Percentiles rank a stretch among this genome's conserved stretches.
These are phyloP conservation scores for Pythium chondricola DNA, from an alignment of 352 stramenopile genomes.

Conservation along the genomic window DNA sequence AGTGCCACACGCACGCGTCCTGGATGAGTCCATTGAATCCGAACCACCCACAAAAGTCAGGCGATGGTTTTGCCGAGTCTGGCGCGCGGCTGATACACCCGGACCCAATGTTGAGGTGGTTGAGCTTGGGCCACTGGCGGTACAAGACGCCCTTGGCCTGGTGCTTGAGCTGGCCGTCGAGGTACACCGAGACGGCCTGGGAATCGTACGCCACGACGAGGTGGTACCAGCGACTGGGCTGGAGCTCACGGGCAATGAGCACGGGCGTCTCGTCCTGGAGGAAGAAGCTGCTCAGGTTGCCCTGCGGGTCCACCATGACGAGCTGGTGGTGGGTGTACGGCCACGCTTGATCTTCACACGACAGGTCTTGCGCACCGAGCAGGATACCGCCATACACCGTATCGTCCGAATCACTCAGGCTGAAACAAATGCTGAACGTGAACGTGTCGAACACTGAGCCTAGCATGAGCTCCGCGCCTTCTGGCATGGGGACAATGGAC, in stretches of 20 bases:
- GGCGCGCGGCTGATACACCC: conserved; percentile 52
- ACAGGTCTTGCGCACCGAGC: conserved; percentile 50
- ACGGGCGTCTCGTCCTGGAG: conserved; percentile 37
- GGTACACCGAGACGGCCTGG: conserved; percentile 36
- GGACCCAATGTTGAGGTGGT: conserved; percentile 47
- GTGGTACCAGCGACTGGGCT: conserved; percentile 62
- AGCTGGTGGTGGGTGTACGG: conserved; percentile 56
- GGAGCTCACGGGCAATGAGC: conserved; percentile 42
- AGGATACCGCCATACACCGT: conserved; percentile 51
- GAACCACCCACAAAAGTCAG: conserved; percentile 64
- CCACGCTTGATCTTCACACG: conserved; percentile 37
- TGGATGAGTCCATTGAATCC: conserved; percentile 61
- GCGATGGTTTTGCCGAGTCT: conserved; percentile 36
- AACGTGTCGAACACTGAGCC: conserved; percentile 28
- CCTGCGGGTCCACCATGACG: conserved; percentile 49
- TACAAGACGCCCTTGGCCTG: conserved; percentile 31
- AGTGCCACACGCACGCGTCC: conserved; percentile 49
- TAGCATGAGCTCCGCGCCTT: conserved; percentile 35
- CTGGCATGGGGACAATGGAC: conserved; percentile 36
- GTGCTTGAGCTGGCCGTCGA: conserved; percentile 53
- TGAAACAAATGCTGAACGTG: conserved; percentile 66
- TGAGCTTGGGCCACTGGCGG: conserved; percentile 34
- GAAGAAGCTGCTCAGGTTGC: conserved; percentile 54
- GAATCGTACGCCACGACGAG: conserved; percentile 48
- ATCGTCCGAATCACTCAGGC: conserved; percentile 41